Conservation (phyloP, 2,329 filamentous ascomycete genomes). For the Tolypocladium inflatum region DNA sequence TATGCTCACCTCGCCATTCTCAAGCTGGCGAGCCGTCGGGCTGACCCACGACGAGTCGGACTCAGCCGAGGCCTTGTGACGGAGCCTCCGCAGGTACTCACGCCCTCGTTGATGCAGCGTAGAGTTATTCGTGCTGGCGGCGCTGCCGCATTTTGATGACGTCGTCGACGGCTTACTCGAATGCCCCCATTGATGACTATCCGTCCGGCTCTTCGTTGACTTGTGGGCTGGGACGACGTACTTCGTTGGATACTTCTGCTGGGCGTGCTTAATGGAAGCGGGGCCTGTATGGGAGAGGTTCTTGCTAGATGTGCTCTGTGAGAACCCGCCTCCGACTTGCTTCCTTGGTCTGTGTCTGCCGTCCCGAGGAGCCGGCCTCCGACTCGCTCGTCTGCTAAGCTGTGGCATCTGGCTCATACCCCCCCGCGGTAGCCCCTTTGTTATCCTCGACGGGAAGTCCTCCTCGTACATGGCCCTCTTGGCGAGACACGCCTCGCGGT, state of each 20-base stretch:
- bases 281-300: neutral
- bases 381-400: too few species aligned
- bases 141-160: neutral
- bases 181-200: neutral
- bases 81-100: neutral
- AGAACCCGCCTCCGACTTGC: neutral
- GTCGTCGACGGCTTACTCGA: neutral
- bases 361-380: neutral
- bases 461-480: neutral
- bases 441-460: neutral
- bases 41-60: conserved; percentile 12
- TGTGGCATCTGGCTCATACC: neutral
- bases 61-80: neutral
- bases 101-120: neutral
- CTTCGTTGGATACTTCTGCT: too few species aligned
- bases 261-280: too few species aligned
- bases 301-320: neutral
- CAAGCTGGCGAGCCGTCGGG: conserved; percentile 5
- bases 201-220: neutral
- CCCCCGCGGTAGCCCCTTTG: neutral
- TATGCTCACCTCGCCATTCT: conserved; percentile 1
- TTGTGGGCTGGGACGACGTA: neutral
- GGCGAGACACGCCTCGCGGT: neutral
- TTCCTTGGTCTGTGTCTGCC: neutral
- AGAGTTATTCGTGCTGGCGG: neutral